Evolutionary conservation across 176 grass and related monocot species (phyloP), one percentile per base, ranked within the genome.

Genomic region (Oryza brachyantha): DNA sequence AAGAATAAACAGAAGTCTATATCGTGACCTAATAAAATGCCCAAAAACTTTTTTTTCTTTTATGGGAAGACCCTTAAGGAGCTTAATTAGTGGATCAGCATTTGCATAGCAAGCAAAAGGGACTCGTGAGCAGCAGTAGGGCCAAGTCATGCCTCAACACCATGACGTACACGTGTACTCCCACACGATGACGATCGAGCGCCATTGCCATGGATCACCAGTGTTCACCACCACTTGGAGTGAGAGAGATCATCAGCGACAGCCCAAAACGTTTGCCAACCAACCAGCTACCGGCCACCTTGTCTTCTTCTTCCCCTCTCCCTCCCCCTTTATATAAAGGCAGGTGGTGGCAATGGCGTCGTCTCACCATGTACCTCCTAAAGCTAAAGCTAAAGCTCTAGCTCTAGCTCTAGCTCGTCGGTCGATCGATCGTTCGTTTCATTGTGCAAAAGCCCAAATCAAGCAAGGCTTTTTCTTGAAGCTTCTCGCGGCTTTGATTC

Each of bases 251-350:
- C n/a, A n/a, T n/a, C n/a, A n/a, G n/a, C n/a, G n/a, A n/a, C 42
- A 45, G 11, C 8, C 38, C 2, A 40, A 0, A 29, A 7, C 4
- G 27, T 16, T 40, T 14, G 65, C 24, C 45, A n/a, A n/a, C n/a
- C n/a, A n/a, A n/a, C n/a, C n/a, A 29, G 4, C 10, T 29, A 62
- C 64, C 72, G 31, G 66, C 19, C 40, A 32, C 29, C 61, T 67
- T 36, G 61, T 22, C 71, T 60, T 50, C 71, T 60, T 50, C 26
- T 65, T 71, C 79, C 12, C 41, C 4, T 55, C 3, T 34, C 40
- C 66, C n/a, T 14, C 50, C 54, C 41, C 82, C 83, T 83, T 67
- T 97, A 97, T 97, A 97, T 97, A 97, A 93, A 88, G 87, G 72
- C 80, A 75, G 87, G 88, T 83, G 87, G 88, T 83, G 55, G 80